phyloP scores from a whole-genome alignment of 192 early-diverging fungal genomes.

The Thamnidium elegans region DNA sequence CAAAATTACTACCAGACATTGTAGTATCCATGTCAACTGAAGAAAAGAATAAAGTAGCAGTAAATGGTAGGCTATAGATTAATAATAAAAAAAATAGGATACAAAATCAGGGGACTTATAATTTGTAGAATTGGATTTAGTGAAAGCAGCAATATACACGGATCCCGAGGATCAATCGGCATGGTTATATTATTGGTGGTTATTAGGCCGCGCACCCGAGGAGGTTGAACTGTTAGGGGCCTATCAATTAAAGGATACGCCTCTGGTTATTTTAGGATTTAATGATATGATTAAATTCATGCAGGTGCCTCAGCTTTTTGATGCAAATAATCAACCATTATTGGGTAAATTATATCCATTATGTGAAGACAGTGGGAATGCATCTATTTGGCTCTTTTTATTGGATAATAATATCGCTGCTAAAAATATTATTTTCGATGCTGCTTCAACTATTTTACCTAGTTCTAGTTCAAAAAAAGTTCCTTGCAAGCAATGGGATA shows the following conservation, averaged over 20 bases:
- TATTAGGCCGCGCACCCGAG: conserved; percentile 59
- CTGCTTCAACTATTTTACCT: conserved; percentile 11
- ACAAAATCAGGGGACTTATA: background rate
- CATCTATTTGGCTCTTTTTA: conserved; percentile 23
- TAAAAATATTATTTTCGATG: background rate
- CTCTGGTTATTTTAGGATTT: conserved; percentile 34
- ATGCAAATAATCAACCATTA: conserved; percentile 25
- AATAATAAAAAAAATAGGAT: background rate
- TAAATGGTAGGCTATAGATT: conserved; percentile 21
- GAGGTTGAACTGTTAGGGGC: conserved; percentile 35
- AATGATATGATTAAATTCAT: conserved; percentile 36
- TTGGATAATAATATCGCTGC: background rate
- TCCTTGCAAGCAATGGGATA: background rate
- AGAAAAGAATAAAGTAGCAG: conserved; percentile 40
- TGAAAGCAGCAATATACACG: conserved; percentile 90
- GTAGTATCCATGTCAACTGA: conserved; percentile 41
- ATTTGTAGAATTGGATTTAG: conserved; percentile 71
- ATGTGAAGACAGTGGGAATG: conserved; percentile 6
- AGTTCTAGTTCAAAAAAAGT: background rate
- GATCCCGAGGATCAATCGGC: conserved; percentile 96
- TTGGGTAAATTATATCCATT: conserved; percentile 37
- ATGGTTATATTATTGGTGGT: conserved; percentile 96
- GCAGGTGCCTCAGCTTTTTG: conserved; percentile 23
- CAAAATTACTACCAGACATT: conserved; percentile 68
- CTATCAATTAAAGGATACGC: conserved; percentile 16